Evolutionary conservation across 805 yeast species (phyloP).

Genomic region (Candida vartiovaarae): DNA sequence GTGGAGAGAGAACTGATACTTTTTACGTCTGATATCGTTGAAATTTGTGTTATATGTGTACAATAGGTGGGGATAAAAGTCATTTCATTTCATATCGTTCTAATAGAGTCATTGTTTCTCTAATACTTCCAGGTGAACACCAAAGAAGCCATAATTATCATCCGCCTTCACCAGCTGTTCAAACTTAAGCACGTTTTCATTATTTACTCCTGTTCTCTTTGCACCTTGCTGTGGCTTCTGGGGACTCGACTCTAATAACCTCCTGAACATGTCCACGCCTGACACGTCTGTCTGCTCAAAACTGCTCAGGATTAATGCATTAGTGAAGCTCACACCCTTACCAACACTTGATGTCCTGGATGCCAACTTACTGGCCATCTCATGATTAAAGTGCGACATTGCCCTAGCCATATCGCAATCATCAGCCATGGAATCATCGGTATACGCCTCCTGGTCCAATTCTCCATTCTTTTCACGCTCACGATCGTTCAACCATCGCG

Average conservation of each 20-base stretch:
- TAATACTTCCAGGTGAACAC: not conserved
- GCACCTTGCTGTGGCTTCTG: not conserved
- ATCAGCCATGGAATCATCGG: not conserved
- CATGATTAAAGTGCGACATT: not conserved
- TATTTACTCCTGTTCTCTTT: not conserved
- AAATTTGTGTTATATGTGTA: not conserved
- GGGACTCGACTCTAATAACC: not conserved
- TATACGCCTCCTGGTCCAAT: no score
- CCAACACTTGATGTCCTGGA: not conserved
- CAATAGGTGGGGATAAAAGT: not conserved
- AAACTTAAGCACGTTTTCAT: not conserved
- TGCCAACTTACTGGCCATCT: not conserved
- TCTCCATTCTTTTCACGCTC: not conserved
- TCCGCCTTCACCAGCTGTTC: constrained; percentile 1
- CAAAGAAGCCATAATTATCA: not conserved
- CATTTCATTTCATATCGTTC: not conserved
- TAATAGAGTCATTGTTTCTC: not conserved
- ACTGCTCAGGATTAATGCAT: not conserved
- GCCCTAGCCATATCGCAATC: constrained; percentile 1
- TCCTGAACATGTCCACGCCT: not conserved
- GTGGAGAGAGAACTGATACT: constrained; percentile 83
- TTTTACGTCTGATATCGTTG: constrained; percentile 1
- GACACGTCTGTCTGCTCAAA: not conserved
- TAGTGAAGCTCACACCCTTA: not conserved
- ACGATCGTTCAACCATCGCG: not conserved